Evolutionary conservation across 148 eudicot species (phyloP).

Genomic region (Persicaria maculosa): DNA sequence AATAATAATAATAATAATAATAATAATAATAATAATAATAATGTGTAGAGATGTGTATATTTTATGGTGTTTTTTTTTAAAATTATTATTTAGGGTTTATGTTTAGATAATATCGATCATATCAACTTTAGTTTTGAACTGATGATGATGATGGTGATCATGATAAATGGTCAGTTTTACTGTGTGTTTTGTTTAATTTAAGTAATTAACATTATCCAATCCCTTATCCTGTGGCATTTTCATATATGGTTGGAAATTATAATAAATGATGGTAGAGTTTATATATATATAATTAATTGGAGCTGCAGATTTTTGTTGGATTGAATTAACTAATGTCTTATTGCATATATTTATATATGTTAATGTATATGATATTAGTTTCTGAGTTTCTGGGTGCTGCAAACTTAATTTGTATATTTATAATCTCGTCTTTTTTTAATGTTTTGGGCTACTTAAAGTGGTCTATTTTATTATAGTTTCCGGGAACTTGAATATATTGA

Average conservation of each 20-base stretch:
- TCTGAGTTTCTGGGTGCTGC: not conserved
- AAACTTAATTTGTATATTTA: not conserved
- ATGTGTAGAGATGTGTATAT: conserved; percentile 7
- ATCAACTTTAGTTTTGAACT: not conserved
- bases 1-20: not conserved
- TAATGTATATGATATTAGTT: too few relatives aligned
- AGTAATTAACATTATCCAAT: not conserved
- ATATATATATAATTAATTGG: too few relatives aligned
- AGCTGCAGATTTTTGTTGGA: not conserved
- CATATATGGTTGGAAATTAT: not conserved
- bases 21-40: not conserved
- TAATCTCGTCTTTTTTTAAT: too few relatives aligned
- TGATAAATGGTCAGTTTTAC: not conserved
- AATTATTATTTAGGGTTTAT: not conserved
- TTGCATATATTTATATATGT: not conserved
- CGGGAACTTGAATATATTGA: too few relatives aligned
- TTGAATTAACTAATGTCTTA: not conserved
- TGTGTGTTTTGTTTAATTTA: not conserved
- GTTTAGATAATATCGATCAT: not conserved
- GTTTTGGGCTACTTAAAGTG: too few relatives aligned
- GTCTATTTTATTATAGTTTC: too few relatives aligned
- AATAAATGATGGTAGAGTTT: not conserved
- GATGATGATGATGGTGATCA: not conserved
- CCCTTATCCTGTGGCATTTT: not conserved
- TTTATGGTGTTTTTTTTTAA: not conserved